Conservation (phyloP, 2,329 filamentous ascomycete genomes). For the Rosellinia necatrix region DNA sequence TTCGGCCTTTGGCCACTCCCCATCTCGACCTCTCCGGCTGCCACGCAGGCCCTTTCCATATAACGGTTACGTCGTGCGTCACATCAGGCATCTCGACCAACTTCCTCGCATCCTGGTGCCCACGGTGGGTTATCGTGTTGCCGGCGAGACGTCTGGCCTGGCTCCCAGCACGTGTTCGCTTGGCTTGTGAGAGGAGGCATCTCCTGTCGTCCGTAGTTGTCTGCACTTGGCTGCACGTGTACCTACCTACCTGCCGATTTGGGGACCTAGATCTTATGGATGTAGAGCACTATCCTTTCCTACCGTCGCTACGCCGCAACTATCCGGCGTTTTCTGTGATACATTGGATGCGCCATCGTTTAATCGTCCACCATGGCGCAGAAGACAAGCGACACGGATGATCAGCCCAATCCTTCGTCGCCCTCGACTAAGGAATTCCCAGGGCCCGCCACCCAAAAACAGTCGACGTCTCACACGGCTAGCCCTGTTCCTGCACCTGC, state of each 20-base stretch:
- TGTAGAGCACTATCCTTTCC: constrained; percentile 33
- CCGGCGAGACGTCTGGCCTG: constrained; percentile 31
- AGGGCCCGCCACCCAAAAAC: constrained; percentile 39
- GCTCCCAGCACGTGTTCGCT: constrained; percentile 30
- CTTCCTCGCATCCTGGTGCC: constrained; percentile 31
- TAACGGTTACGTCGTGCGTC: constrained; percentile 28
- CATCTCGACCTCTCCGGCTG: constrained; percentile 15
- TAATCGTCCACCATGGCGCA: constrained; percentile 44
- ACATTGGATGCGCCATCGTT: constrained; percentile 42
- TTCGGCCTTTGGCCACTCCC: too few species aligned
- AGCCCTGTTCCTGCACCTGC: constrained; percentile 35
- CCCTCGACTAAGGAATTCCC: constrained; percentile 39
- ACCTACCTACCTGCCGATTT: constrained; percentile 21
- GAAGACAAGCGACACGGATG: constrained; percentile 42
- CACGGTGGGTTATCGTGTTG: constrained; percentile 32
- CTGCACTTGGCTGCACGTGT: constrained; percentile 32
- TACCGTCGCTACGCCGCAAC: constrained; percentile 35
- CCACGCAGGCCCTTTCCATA: constrained; percentile 19
- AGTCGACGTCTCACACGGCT: constrained; percentile 38
- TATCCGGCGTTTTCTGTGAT: constrained; percentile 40
- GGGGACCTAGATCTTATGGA: constrained; percentile 38
- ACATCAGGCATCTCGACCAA: constrained; percentile 27
- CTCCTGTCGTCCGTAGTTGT: constrained; percentile 26
- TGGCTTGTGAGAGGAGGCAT: constrained; percentile 30
- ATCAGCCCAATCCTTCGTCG: constrained; percentile 44